Base-by-base conservation (phyloP, 257 asterid species). In the Fraxinus pennsylvanica region DNA sequence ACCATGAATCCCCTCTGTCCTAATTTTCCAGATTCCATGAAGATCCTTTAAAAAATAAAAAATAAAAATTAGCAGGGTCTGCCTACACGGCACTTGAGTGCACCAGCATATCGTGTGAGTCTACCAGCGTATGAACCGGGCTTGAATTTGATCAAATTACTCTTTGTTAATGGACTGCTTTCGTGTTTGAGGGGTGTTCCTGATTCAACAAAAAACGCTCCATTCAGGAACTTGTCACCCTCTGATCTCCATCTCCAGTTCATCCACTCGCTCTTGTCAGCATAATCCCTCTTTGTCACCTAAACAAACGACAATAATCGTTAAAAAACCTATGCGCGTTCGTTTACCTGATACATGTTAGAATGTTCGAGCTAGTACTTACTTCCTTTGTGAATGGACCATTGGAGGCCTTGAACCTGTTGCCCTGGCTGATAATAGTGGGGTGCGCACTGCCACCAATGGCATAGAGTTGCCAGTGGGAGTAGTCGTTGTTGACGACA, bases 351-450 rank as follows among this genome's bases (percentile, higher is more conserved):
- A 63, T 10, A 63, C 7, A 8, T 22, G 69, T 27, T 22, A 21
- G 22, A 22, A 9, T 36, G 32, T 6, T 2, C 27, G n/a, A 61
- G 1, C 32, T 36, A 21, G n/a, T 25, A 35, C 14, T 27, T 88
- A 91, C 97, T 90, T 93, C 86, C 72, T 91, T 93, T 27, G 90
- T 82, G 84, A 66, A 19, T 0, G 74, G 74, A 54, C 87, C 81
- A 33, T 83, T 27, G 4, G 93, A 74, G 73, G 97, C 94, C 85
- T 81, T 90, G 93, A 89, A 91, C 14, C 96, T 86, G 78, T 93
- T 93, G 9, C 98, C 98, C 87, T 91, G 97, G 94, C 98, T 91
- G 76, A 93, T 77, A 72, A 93, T 91, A 52, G 94, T 91, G 74
- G 98, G 94, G 69, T 86, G 82, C 1, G 94, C 85, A 43, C 96